Conservation (phyloP, 2,329 filamentous ascomycete species). For the Ophioceras dolichostomum region DNA sequence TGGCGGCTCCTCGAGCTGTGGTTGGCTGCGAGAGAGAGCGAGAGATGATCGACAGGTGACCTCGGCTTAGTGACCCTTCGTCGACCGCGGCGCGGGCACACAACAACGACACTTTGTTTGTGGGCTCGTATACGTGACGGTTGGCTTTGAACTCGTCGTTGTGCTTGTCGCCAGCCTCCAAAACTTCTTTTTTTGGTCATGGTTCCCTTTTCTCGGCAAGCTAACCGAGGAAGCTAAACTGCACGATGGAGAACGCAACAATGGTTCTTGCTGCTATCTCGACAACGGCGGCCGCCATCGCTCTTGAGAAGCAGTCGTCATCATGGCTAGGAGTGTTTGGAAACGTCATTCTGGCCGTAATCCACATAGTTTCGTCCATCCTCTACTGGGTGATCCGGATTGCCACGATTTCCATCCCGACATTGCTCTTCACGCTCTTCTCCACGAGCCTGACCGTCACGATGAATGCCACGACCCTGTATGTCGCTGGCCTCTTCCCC, state of each 20-base stretch:
- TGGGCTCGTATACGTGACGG: too few species aligned
- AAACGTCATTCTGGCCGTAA: slow-evolving; percentile 37
- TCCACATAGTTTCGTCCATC: slow-evolving; percentile 44
- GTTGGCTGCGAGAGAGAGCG: too few species aligned
- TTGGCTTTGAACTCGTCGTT: too few species aligned
- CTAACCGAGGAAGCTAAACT: too few species aligned
- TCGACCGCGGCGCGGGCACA: too few species aligned
- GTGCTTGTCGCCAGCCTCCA: too few species aligned
- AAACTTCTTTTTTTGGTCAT: too few species aligned
- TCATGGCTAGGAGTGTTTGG: slow-evolving; percentile 48
- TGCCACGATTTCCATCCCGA: slow-evolving; percentile 77
- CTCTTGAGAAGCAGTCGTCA: slow-evolving; percentile 21
- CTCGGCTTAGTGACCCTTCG: too few species aligned
- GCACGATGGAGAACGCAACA: slow-evolving; percentile 16
- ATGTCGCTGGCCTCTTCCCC: slow-evolving; percentile 19
- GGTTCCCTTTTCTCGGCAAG: too few species aligned
- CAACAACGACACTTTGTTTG: too few species aligned
- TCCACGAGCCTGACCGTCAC: slow-evolving; percentile 93
- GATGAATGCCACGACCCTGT: slow-evolving; percentile 96
- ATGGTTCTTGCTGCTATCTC: slow-evolving; percentile 24
- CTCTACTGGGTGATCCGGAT: slow-evolving; percentile 76
- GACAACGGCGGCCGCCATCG: slow-evolving; percentile 21
- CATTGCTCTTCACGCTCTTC: slow-evolving; percentile 78
- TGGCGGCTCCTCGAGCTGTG: neutral
- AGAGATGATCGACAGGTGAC: too few species aligned